Conservation (phyloP, 2,329 filamentous ascomycete species). For the Orbilia brochopaga region DNA sequence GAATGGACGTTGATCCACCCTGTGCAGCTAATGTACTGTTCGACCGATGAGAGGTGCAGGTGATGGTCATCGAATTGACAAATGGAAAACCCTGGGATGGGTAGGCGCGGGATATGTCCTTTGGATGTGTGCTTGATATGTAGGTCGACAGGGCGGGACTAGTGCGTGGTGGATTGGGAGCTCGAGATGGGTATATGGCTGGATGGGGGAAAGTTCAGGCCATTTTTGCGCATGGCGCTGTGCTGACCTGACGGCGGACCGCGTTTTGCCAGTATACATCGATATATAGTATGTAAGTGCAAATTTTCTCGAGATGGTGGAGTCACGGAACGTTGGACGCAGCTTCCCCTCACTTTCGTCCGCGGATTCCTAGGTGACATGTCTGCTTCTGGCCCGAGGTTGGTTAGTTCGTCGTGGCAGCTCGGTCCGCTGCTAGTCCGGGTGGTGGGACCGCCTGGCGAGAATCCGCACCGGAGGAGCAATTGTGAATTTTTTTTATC, state of each 20-base stretch:
- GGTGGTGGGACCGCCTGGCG: no score
- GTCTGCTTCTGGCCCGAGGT: no score
- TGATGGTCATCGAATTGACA: slow-evolving; percentile 12
- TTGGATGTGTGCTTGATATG: not conserved
- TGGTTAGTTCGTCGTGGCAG: no score
- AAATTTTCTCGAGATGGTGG: no score
- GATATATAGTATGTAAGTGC: no score
- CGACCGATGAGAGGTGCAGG: slow-evolving; percentile 6
- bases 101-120: not conserved
- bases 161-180: not conserved
- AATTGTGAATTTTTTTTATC: slow-evolving; percentile 25
- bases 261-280: no score
- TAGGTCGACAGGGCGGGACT: not conserved
- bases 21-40: not conserved
- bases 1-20: slow-evolving; percentile 8
- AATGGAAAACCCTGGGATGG: slow-evolving; percentile 2
- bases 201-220: slow-evolving; percentile 7
- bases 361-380: no score
- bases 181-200: not conserved
- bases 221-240: not conserved
- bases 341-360: no score
- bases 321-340: no score
- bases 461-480: not conserved
- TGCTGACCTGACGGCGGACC: no score
- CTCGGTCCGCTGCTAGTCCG: no score